A percentile compares a stretch with the other conserved stretches of the same genome.
These are phyloP conservation scores for Murraya paniculata DNA, from an alignment of 345 rosid species.

Conservation along the genomic window DNA sequence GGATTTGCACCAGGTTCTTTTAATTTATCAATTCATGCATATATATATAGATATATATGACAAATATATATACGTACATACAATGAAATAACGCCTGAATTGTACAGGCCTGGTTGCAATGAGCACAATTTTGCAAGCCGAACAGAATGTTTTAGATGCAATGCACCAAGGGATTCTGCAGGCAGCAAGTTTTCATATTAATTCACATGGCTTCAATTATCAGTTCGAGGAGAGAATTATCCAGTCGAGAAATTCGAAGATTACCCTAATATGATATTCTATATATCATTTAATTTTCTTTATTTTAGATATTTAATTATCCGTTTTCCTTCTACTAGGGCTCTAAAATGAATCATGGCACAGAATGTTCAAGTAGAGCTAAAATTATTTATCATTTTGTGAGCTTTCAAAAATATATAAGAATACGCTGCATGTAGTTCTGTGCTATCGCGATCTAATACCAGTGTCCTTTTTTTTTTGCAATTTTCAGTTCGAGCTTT, in stretches of 20 bases:
- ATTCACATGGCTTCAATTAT: slow-evolving; percentile 7
- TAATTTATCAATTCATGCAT: too few relatives aligned
- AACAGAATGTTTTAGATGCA: slow-evolving; percentile 88
- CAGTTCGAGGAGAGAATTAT: slow-evolving; percentile 11
- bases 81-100: neutral
- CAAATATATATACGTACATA: too few relatives aligned
- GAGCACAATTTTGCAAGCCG: slow-evolving; percentile 95
- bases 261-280: too few relatives aligned
- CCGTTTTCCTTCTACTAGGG: slow-evolving; percentile 9
- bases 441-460: slow-evolving; percentile 10
- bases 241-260: too few relatives aligned
- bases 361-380: slow-evolving; percentile 15
- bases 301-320: neutral
- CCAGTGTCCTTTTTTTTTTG: neutral
- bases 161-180: slow-evolving; percentile 68
- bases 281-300: neutral
- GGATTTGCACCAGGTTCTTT: slow-evolving; percentile 67
- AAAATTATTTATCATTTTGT: slow-evolving; percentile 18
- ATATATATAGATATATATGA: too few relatives aligned
- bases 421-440: slow-evolving; percentile 22
- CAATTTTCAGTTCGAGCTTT: slow-evolving; percentile 4
- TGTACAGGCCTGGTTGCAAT: slow-evolving; percentile 67
- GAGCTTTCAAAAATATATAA: slow-evolving; percentile 14
- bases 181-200: slow-evolving; percentile 36
- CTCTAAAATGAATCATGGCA: slow-evolving; percentile 10